A percentile compares a stretch with the other conserved stretches of the same genome.
phyloP scores from a whole-genome alignment of 2,329 filamentous ascomycete genomes.

The Sclerotinia subarctica region DNA sequence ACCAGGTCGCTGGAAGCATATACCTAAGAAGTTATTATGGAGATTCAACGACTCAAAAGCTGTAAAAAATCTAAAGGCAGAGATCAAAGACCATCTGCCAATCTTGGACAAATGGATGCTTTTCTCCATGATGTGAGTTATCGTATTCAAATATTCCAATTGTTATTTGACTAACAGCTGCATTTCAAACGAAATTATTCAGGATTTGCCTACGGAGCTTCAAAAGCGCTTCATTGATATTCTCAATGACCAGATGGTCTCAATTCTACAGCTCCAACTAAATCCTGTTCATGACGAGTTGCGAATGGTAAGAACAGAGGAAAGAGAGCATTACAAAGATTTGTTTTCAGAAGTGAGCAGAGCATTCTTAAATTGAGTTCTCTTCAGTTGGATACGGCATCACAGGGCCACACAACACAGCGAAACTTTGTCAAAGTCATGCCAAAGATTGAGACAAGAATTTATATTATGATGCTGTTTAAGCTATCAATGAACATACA shows the following conservation, averaged over 20 bases:
- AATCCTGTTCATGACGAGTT: background rate
- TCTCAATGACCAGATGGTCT: background rate
- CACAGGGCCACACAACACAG: too few relatives aligned
- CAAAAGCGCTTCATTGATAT: background rate
- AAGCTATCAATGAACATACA: background rate
- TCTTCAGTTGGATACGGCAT: background rate
- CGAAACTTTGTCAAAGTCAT: too few relatives aligned
- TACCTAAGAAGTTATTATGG: background rate
- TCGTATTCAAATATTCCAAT: too few relatives aligned
- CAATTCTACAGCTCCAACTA: background rate
- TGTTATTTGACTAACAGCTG: too few relatives aligned
- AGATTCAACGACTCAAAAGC: background rate
- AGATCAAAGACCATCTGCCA: background rate
- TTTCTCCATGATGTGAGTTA: too few relatives aligned
- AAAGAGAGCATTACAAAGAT: background rate
- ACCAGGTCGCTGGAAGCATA: background rate
- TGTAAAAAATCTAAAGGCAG: background rate
- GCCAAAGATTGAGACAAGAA: background rate
- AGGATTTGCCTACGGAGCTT: background rate
- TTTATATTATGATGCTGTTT: background rate
- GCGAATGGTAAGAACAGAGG: background rate
- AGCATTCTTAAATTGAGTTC: background rate
- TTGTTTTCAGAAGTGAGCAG: background rate
- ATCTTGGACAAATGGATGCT: background rate
- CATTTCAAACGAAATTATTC: background rate